These are phyloP conservation scores for Pseudohalonectria lignicola DNA, from an alignment of 2,329 filamentous ascomycete genomes.

Conservation along the genomic window DNA sequence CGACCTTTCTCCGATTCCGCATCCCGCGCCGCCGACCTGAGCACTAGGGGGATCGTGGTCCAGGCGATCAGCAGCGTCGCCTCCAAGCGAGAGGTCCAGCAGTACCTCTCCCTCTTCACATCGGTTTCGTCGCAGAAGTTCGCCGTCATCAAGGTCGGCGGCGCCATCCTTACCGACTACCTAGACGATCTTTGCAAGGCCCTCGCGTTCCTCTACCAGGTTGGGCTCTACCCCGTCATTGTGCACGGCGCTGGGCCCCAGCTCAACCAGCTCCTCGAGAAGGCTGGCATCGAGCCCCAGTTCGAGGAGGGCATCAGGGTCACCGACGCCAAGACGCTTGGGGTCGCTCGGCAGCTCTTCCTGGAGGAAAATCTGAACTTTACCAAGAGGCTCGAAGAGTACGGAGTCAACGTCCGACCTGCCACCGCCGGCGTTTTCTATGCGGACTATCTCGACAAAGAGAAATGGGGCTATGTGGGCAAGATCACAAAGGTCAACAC, in stretches of 20 bases:
- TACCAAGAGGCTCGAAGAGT: constrained; percentile 77
- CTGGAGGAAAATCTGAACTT: constrained; percentile 91
- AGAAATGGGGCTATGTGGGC: constrained; percentile 91
- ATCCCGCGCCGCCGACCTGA: constrained; percentile 30
- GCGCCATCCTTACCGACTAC: constrained; percentile 90
- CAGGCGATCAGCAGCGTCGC: constrained; percentile 92
- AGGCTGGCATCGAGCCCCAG: constrained; percentile 84
- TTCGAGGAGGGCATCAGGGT: constrained; percentile 95
- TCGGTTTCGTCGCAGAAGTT: constrained; percentile 96
- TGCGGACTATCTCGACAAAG: constrained; percentile 91
- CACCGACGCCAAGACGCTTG: constrained; percentile 90
- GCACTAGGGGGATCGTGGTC: constrained; percentile 71
- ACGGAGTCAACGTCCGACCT: constrained; percentile 80
- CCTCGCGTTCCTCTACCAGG: constrained; percentile 84
- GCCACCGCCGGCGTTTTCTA: constrained; percentile 84
- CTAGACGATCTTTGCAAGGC: constrained; percentile 84
- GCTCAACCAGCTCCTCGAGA: constrained; percentile 82
- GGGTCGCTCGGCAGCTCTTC: constrained; percentile 84
- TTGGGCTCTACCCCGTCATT: constrained; percentile 88
- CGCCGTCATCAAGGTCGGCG: constrained; percentile 96
- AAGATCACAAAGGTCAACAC: constrained; percentile 93
- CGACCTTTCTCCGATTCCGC: constrained; percentile 15
- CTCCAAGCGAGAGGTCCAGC: constrained; percentile 90
- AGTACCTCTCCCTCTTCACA: constrained; percentile 95
- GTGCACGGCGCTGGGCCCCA: constrained; percentile 93